Base-by-base conservation (phyloP, 1,284 basidiomycete species). In the Microbotryomycetes sp. region DNA sequence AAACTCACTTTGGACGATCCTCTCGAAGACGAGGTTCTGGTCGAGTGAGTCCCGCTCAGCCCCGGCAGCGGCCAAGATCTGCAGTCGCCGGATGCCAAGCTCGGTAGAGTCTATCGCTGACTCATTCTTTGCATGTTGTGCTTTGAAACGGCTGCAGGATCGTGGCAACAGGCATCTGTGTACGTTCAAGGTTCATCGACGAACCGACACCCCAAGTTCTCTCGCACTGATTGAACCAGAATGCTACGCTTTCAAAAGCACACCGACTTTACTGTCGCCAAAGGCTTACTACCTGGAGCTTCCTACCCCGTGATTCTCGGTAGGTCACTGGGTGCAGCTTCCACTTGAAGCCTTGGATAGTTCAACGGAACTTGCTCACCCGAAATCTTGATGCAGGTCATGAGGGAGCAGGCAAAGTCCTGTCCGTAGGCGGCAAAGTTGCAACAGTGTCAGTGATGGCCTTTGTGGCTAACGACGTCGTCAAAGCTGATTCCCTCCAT, bases 291-390 rank as follows among this genome's bases (percentile, higher is more conserved):
- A 6, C 54, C 54, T 9, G 28, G 28, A 15, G 29, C 30, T 19
- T 36, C 54, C 15, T 56, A 56, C 36, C 54, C 54, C 23, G 54
- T 56, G 9, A 56, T 56, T 14, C 36, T 56, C n/a, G 54, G 54
- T 56, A n/a, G 14, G 54, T 19, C n/a, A n/a, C n/a, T n/a, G n/a
- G n/a, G n/a, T n/a, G n/a, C n/a, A n/a, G n/a, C n/a, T n/a, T n/a
- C n/a, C n/a, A n/a, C n/a, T n/a, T n/a, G n/a, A n/a, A n/a, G n/a
- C n/a, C n/a, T n/a, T n/a, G n/a, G 28, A 19, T 7, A 9, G 22
- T 22, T 15, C 16, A 14, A 26, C 52, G 23, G 26, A 54, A 54
- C 22, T 30, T 54, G 29, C 28, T 31, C 26, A 54, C 15, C 26
- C 49, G 26, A 16, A n/a, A n/a, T 30, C 14, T 9, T n/a, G n/a